A percentile compares a stretch with the other conserved stretches of the same genome.
Evolutionary conservation across 208 protist genomes (phyloP).

Genomic region (Leptomonas seymouri): DNA sequence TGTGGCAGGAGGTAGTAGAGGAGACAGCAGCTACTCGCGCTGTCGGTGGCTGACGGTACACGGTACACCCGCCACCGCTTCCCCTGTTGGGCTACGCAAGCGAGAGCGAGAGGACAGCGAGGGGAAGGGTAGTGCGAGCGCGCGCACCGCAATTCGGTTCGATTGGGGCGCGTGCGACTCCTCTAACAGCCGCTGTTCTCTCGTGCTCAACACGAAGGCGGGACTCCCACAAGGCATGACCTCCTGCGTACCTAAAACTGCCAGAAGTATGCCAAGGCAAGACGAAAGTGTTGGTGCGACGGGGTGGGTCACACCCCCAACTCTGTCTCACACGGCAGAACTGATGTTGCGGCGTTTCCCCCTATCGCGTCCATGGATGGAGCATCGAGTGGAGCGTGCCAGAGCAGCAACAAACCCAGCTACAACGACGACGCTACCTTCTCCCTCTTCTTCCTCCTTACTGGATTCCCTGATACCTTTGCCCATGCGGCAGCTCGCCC

Average conservation of each 20-base stretch:
- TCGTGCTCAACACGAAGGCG: constrained; percentile 75
- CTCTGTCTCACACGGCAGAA: background rate
- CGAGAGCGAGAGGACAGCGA: background rate
- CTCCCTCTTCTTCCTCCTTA: background rate
- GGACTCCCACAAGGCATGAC: constrained; percentile 67
- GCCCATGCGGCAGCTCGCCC: background rate
- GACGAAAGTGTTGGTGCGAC: background rate
- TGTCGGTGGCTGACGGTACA: constrained; percentile 31
- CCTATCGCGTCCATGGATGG: constrained; percentile 67
- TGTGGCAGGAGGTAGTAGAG: background rate
- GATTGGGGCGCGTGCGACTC: constrained; percentile 3
- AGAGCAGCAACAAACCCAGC: background rate
- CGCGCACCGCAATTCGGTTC: background rate
- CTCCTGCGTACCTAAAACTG: background rate
- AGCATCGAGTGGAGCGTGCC: constrained; percentile 19
- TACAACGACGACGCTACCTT: background rate
- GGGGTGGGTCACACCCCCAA: background rate
- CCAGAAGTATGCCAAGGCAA: background rate
- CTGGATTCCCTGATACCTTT: background rate
- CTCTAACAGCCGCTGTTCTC: constrained; percentile 7
- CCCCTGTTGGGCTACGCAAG: background rate
- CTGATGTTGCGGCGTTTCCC: constrained; percentile 34
- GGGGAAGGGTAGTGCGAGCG: no score
- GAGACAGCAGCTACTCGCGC: constrained; percentile 40
- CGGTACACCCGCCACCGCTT: background rate